Conservation (phyloP, 2,329 filamentous ascomycete species). For the Neopestalotiopsis sp. region DNA sequence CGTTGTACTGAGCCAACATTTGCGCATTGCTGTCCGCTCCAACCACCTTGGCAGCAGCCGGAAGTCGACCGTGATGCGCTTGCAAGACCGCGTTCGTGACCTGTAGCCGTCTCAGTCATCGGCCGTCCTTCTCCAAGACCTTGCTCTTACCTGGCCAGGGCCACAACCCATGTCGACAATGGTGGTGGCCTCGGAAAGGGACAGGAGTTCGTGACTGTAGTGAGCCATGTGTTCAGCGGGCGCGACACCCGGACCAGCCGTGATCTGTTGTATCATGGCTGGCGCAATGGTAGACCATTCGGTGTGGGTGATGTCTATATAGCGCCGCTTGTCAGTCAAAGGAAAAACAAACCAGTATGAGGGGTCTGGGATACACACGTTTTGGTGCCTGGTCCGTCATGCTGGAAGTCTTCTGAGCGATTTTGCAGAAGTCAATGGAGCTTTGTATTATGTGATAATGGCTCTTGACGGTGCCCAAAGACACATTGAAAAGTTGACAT, state of each 20-base stretch:
- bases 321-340: not conserved
- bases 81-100: constrained; percentile 22
- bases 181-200: constrained; percentile 21
- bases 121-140: no score
- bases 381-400: no score
- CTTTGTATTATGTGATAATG: no score
- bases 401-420: no score
- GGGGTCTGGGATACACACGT: no score
- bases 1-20: constrained; percentile 22
- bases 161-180: constrained; percentile 26
- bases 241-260: constrained; percentile 20
- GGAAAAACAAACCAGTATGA: no score
- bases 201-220: constrained; percentile 16
- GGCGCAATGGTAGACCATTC: constrained; percentile 13
- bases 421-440: no score
- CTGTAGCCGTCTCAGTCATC: no score
- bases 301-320: constrained; percentile 11
- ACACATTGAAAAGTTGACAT: no score
- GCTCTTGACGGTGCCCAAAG: no score
- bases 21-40: constrained; percentile 23
- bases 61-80: constrained; percentile 10
- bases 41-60: constrained; percentile 16
- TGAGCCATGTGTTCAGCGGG: constrained; percentile 22
- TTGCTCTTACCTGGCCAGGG: constrained; percentile 16
- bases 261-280: constrained; percentile 17